phyloP scores from a whole-genome alignment of 1,284 basidiomycete species.

The Trichosporon sp. region DNA sequence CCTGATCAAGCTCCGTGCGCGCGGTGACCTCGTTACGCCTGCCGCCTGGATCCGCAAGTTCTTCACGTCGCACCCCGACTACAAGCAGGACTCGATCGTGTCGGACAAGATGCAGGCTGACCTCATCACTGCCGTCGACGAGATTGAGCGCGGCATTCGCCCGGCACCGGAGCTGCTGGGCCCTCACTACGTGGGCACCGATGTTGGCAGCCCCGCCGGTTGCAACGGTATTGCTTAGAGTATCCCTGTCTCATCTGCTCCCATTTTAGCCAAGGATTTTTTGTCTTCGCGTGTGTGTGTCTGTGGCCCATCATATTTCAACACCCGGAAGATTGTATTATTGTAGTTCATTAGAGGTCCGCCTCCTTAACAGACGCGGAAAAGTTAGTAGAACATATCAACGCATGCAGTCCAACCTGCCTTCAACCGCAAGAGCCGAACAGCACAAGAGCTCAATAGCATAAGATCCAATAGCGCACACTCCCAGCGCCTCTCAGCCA shows the following conservation, averaged over 20 bases:
- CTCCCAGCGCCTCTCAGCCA: neutral
- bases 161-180: constrained; percentile 12
- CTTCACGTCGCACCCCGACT: constrained; percentile 82
- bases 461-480: neutral
- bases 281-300: constrained; percentile 2
- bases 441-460: too few relatives aligned
- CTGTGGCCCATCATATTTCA: neutral
- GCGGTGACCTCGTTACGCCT: constrained; percentile 83
- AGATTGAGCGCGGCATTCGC: constrained; percentile 62
- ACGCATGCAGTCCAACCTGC: constrained; percentile 18
- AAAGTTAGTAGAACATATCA: constrained; percentile 7
- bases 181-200: constrained; percentile 14
- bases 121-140: constrained; percentile 84
- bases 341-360: constrained; percentile 17
- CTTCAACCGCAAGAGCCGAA: neutral
- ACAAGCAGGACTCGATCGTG: constrained; percentile 89
- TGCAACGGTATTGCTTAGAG: constrained; percentile 7
- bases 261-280: neutral
- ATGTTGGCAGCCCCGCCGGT: constrained; percentile 3
- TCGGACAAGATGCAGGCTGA: constrained; percentile 93
- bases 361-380: constrained; percentile 9
- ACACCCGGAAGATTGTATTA: neutral
- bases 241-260: neutral
- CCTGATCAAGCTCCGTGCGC: constrained; percentile 74
- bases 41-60: constrained; percentile 94